Evolutionary conservation across 768 basidiomycete genomes (phyloP).

Genomic region (Boletus sp.): DNA sequence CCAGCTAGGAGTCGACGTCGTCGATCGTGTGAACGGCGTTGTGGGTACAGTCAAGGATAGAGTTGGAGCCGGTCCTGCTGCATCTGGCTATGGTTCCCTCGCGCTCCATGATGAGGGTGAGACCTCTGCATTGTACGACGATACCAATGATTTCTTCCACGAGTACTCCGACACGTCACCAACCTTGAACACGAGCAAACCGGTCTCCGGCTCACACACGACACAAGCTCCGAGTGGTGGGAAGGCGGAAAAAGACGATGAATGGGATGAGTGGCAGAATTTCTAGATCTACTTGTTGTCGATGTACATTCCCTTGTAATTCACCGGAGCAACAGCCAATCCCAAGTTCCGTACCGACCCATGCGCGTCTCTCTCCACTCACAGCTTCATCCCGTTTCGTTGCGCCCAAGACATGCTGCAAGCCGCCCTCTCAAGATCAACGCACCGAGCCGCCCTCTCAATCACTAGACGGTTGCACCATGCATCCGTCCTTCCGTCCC

Average conservation of each 20-base stretch:
- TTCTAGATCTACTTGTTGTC: constrained; percentile 42
- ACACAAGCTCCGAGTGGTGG: constrained; percentile 8
- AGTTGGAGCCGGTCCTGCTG: constrained; percentile 52
- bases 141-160: constrained; percentile 58
- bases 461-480: constrained; percentile 47
- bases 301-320: neutral
- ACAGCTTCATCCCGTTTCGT: neutral
- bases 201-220: constrained; percentile 1
- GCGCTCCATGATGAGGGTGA: constrained; percentile 48
- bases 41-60: constrained; percentile 61
- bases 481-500: constrained; percentile 69
- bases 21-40: constrained; percentile 67
- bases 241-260: constrained; percentile 41
- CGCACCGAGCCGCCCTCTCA: constrained; percentile 1
- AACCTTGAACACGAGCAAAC: constrained; percentile 11
- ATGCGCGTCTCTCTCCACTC: neutral
- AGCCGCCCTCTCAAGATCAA: constrained; percentile 13
- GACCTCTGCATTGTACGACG: constrained; percentile 61
- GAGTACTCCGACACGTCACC: constrained; percentile 28
- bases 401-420: constrained; percentile 19
- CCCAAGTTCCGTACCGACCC: constrained; percentile 24
- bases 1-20: constrained; percentile 84
- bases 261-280: constrained; percentile 82
- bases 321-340: constrained; percentile 11
- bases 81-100: constrained; percentile 50